Evolutionary conservation across 169 alveolate species (phyloP).

Genomic region (Plasmodium gaboni): DNA sequence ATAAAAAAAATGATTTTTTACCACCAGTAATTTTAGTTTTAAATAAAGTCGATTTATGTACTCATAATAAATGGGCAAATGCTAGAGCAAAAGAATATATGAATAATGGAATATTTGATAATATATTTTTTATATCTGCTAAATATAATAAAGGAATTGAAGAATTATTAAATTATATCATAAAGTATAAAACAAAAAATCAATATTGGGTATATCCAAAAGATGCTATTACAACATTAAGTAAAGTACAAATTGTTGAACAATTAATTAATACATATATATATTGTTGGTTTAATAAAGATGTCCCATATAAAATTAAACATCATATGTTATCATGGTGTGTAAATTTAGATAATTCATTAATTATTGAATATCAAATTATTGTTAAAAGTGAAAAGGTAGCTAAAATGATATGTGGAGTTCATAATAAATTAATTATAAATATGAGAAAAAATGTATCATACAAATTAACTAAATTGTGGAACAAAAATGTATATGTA

Average conservation of each 20-base stretch:
- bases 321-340: conserved; percentile 86
- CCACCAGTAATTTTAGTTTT: conserved; percentile 85
- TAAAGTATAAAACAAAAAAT: conserved; percentile 78
- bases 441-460: conserved; percentile 86
- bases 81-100: conserved; percentile 83
- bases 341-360: conserved; percentile 76
- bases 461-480: conserved; percentile 80
- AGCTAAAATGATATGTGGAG: conserved; percentile 87
- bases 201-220: conserved; percentile 89
- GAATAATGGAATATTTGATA: conserved; percentile 87
- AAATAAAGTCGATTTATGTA: conserved; percentile 83
- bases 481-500: conserved; percentile 83
- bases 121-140: conserved; percentile 87
- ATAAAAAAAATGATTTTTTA: conserved; percentile 17
- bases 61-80: conserved; percentile 85
- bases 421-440: conserved; percentile 79
- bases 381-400: conserved; percentile 35
- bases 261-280: conserved; percentile 85
- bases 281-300: conserved; percentile 89
- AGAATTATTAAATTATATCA: conserved; percentile 80
- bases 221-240: conserved; percentile 83
- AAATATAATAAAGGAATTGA: conserved; percentile 85
- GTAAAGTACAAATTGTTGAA: conserved; percentile 86
- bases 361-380: conserved; percentile 83
- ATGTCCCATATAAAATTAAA: conserved; percentile 84